Evolutionary conservation across 1,284 basidiomycete genomes (phyloP).

Genomic region (Leccinum griseonigrum): DNA sequence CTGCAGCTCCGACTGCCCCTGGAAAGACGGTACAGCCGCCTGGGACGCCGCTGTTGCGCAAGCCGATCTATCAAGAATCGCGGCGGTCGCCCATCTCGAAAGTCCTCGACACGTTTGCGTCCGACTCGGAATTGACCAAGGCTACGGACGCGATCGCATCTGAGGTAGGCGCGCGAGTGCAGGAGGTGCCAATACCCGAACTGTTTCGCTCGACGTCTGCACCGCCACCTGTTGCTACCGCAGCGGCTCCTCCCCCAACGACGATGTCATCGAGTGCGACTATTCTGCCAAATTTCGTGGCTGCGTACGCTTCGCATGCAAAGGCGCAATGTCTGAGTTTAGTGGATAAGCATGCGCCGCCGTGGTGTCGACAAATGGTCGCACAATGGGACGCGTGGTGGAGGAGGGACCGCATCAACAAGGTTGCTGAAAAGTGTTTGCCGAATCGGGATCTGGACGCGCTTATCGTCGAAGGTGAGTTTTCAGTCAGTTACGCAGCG

Average conservation of each 20-base stretch:
- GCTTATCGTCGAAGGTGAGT: constrained; percentile 53
- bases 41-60: constrained; percentile 44
- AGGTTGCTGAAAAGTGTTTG: constrained; percentile 50
- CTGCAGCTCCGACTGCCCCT: constrained; percentile 20
- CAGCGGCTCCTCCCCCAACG: background rate
- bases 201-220: constrained; percentile 52
- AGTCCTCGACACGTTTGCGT: constrained; percentile 53
- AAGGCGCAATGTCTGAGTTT: constrained; percentile 7
- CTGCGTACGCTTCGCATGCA: constrained; percentile 15
- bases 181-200: constrained; percentile 53
- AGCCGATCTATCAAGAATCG: constrained; percentile 44
- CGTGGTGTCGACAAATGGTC: constrained; percentile 25
- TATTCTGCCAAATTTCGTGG: constrained; percentile 10
- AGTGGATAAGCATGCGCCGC: constrained; percentile 32
- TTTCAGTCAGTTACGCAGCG: constrained; percentile 10
- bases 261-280: background rate
- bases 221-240: background rate
- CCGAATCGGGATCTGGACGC: constrained; percentile 60
- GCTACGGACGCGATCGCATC: constrained; percentile 46
- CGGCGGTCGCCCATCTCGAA: constrained; percentile 46
- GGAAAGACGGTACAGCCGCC: constrained; percentile 28
- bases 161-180: constrained; percentile 12
- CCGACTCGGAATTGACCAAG: constrained; percentile 53
- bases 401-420: constrained; percentile 53
- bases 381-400: constrained; percentile 46